These are phyloP conservation scores for Nelumbo lutea DNA, from an alignment of 164 flowering plant species.

Conservation along the genomic window DNA sequence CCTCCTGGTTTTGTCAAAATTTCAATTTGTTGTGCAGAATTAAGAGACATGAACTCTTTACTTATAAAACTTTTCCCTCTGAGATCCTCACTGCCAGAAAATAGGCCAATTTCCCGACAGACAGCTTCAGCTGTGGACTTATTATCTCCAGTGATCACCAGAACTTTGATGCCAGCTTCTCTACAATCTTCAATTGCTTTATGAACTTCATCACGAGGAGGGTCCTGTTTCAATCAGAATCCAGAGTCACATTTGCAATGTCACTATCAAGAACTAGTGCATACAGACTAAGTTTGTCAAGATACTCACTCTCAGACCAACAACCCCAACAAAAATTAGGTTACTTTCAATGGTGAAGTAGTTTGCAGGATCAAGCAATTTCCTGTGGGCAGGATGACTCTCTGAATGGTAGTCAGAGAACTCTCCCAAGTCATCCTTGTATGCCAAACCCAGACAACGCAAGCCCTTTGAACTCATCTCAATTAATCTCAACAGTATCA, in stretches of 20 bases:
- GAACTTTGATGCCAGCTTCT: slow-evolving; percentile 78
- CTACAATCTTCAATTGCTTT: slow-evolving; percentile 52
- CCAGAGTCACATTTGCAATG: background rate
- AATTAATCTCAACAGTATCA: slow-evolving; percentile 42
- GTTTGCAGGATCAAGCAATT: slow-evolving; percentile 69
- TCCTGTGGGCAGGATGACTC: slow-evolving; percentile 73
- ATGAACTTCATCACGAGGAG: slow-evolving; percentile 76
- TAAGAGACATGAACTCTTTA: slow-evolving; percentile 69
- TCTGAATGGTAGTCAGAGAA: slow-evolving; percentile 64
- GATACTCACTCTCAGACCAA: slow-evolving; percentile 74
- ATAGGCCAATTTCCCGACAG: slow-evolving; percentile 66
- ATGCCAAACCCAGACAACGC: slow-evolving; percentile 82
- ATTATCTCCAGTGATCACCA: slow-evolving; percentile 95
- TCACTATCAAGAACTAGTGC: background rate
- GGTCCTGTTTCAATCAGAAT: slow-evolving; percentile 47
- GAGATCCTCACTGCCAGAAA: slow-evolving; percentile 51
- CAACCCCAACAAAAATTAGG: slow-evolving; percentile 78
- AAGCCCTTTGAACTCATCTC: slow-evolving; percentile 89
- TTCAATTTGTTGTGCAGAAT: slow-evolving; percentile 42
- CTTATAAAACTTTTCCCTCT: slow-evolving; percentile 62
- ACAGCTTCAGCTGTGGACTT: slow-evolving; percentile 92
- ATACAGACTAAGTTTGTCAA: background rate
- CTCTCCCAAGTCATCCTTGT: slow-evolving; percentile 79
- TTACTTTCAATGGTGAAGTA: slow-evolving; percentile 70
- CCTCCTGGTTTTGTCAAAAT: slow-evolving; percentile 68